These are phyloP conservation scores for Lyophyllum atratum DNA, from an alignment of 768 basidiomycete species.

Conservation along the genomic window DNA sequence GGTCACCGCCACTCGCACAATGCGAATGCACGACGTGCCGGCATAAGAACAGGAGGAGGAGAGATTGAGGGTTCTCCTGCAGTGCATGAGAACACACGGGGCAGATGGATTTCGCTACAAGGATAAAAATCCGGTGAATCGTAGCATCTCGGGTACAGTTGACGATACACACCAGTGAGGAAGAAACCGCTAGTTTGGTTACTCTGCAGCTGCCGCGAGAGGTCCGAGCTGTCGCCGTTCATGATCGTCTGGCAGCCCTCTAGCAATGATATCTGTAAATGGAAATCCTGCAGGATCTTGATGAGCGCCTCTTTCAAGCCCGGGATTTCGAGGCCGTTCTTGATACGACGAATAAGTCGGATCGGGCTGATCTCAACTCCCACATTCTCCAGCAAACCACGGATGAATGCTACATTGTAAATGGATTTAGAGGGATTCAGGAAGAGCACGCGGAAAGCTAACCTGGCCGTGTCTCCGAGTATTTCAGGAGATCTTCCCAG, in stretches of 20 bases:
- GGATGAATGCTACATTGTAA: slow-evolving; percentile 74
- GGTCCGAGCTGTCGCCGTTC: slow-evolving; percentile 75
- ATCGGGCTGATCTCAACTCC: slow-evolving; percentile 96
- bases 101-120: slow-evolving; percentile 63
- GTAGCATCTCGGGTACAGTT: neutral
- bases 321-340: slow-evolving; percentile 94
- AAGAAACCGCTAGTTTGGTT: slow-evolving; percentile 84
- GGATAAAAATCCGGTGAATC: neutral
- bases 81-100: slow-evolving; percentile 65
- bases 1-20: slow-evolving; percentile 69
- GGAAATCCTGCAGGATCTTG: slow-evolving; percentile 96
- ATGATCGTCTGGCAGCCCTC: slow-evolving; percentile 92
- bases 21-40: slow-evolving; percentile 84
- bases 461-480: slow-evolving; percentile 94
- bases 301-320: slow-evolving; percentile 93
- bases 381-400: slow-evolving; percentile 92
- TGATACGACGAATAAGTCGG: slow-evolving; percentile 90
- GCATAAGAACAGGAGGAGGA: slow-evolving; percentile 82
- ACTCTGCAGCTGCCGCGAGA: slow-evolving; percentile 67
- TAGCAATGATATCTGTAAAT: slow-evolving; percentile 88
- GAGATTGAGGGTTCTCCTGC: slow-evolving; percentile 55
- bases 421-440: neutral
- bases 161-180: slow-evolving; percentile 59
- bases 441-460: slow-evolving; percentile 19
- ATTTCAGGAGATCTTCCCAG: slow-evolving; percentile 94